phyloP scores from a whole-genome alignment of 2,329 filamentous ascomycete genomes.

The Gremmenia infestans region DNA sequence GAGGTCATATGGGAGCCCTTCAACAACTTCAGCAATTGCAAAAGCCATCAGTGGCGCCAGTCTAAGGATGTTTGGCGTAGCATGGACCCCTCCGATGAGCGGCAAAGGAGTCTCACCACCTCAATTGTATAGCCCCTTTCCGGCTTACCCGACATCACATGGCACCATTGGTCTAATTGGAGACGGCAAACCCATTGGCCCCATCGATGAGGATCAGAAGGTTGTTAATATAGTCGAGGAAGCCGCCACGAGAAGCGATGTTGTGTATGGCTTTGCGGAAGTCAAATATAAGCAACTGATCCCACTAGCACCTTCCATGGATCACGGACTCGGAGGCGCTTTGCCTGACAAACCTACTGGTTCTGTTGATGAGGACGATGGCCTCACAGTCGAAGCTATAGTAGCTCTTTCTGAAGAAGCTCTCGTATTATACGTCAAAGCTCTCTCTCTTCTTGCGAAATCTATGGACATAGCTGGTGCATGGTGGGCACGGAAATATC shows the following conservation, averaged over 20 bases:
- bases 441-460: conserved; percentile 80
- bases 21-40: conserved; percentile 84
- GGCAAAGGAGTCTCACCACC: conserved; percentile 67
- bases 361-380: conserved; percentile 60
- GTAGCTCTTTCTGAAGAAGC: conserved; percentile 90
- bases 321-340: conserved; percentile 64
- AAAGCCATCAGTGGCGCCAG: conserved; percentile 95
- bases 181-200: conserved; percentile 54
- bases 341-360: conserved; percentile 49
- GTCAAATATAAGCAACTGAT: conserved; percentile 98
- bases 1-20: conserved; percentile 66
- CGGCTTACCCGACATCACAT: conserved; percentile 71
- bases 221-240: conserved; percentile 84
- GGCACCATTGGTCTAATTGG: conserved; percentile 58
- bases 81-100: conserved; percentile 57
- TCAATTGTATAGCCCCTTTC: conserved; percentile 74
- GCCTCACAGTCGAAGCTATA: conserved; percentile 78
- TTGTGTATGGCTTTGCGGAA: conserved; percentile 95
- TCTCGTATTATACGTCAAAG: conserved; percentile 92
- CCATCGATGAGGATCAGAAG: conserved; percentile 72
- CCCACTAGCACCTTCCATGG: conserved; percentile 74
- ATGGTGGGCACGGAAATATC: conserved; percentile 82
- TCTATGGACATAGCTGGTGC: conserved; percentile 91
- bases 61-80: conserved; percentile 65
- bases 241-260: conserved; percentile 86